Evolutionary conservation across 805 yeast species (phyloP), one percentile per base, ranked within the genome.

Genomic region (Wickerhamomyces hampshirensis): DNA sequence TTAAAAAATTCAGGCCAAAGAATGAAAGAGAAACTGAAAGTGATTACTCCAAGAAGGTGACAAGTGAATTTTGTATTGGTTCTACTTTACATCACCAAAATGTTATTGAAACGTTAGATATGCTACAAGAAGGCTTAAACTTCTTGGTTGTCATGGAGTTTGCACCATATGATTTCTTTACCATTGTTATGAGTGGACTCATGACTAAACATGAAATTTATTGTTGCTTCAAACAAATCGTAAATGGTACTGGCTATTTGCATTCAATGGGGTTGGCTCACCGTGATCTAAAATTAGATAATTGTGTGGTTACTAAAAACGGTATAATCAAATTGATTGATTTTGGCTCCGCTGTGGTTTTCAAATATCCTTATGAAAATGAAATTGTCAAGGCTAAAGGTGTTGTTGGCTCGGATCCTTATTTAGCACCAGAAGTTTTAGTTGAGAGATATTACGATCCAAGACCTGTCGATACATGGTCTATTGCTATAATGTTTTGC

Each of bases 391-490:
- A 70, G 40, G 88, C 96, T 0, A 70, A 74, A 28, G 98, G 98
- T 12, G 74, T 91, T 16, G 95, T 91, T 10, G 98, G 98, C 12
- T 84, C 95, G 2, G 98, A 91, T 59, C 98, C 98, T 3, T 91
- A 91, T 55, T 64, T 91, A 43, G 93, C 97, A 0, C 98, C 98
- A 0, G 98, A 91, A 58, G 89, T 91, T 29, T 69, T 91, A 38
- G 55, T 63, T 15, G 62, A 63, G 35, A 43, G 59, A 6, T 49
- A 57, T 30, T 91, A 91, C 58, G 96, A 91, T 58, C 93, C 97
- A 14, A 74, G 93, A 34, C 79, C 82, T 5, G 86, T 80, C 3
- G 98, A 91, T 57, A 75, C 89, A 16, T 91, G 98, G 98, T 85
- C 96, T 1, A 66, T 86, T 35, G 98, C 95, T 0, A 85, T 91